Evolutionary conservation across 2,329 filamentous ascomycete genomes (phyloP).

Genomic region (Alternaria incomplexa): DNA sequence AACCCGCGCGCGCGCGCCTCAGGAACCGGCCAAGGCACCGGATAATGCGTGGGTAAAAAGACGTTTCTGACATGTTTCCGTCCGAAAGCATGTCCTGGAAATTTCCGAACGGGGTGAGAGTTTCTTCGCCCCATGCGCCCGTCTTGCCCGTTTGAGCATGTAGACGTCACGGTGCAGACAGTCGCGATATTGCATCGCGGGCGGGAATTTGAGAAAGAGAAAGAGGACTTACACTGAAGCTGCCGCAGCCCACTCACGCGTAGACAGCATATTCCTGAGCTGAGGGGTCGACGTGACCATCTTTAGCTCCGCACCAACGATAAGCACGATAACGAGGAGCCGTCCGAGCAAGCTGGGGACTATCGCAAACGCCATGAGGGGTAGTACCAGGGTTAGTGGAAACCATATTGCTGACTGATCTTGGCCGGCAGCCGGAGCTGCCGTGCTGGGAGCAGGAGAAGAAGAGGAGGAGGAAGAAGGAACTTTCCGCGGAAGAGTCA

Average conservation of each 20-base stretch:
- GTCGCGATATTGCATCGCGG: background rate
- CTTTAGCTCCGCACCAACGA: slow-evolving; percentile 45
- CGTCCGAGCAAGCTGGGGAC: slow-evolving; percentile 51
- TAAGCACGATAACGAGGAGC: slow-evolving; percentile 48
- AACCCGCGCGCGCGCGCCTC: background rate
- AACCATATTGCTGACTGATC: slow-evolving; percentile 40
- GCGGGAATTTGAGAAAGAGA: slow-evolving; percentile 4
- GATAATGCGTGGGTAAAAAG: slow-evolving; percentile 13
- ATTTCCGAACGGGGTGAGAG: background rate
- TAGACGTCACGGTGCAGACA: background rate
- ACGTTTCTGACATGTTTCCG: background rate
- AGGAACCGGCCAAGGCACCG: slow-evolving; percentile 6
- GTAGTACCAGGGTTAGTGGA: slow-evolving; percentile 48
- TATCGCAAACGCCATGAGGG: slow-evolving; percentile 52
- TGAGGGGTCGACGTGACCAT: slow-evolving; percentile 43
- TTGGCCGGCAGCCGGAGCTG: slow-evolving; percentile 15
- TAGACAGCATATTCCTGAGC: slow-evolving; percentile 44
- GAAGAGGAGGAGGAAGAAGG: background rate
- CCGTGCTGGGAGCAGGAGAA: slow-evolving; percentile 5
- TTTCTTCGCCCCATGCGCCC: background rate
- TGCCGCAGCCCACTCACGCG: slow-evolving; percentile 49
- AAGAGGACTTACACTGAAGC: slow-evolving; percentile 48
- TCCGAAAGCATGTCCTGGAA: background rate
- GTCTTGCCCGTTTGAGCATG: background rate
- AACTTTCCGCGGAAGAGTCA: slow-evolving; percentile 46